Base-by-base conservation (phyloP, 2,329 filamentous ascomycete species). In the Aspergillus hortae region DNA sequence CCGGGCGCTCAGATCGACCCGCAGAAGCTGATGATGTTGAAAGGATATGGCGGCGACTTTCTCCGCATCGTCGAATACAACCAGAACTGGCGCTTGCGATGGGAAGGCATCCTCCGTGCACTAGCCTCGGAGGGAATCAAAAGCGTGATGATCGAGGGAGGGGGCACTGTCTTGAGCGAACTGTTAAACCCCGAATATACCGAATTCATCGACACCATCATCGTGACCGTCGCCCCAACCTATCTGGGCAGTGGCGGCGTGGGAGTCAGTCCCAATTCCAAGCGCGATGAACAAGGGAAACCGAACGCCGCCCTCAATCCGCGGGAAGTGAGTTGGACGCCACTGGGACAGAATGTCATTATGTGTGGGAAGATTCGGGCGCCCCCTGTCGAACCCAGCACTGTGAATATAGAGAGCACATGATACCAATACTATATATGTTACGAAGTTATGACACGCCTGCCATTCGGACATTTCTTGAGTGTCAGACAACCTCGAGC, bases 131-230 rank as follows among this genome's bases (percentile, higher is more conserved):
- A 88, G 60, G 84, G 85, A 1, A 74, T 96, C 42, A 70, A 73
- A 48, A 96, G 90, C 66, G 78, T 96, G 52, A 96, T 96, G 92
- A 80, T 97, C 45, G 92, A 97, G 69, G 92, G 92, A 0, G 92
- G 92, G 10, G 92, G 83, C 0, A 77, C 79, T 10, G 84, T 96
- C 32, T 90, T 97, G 66, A 95, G 94, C 66, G 83, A 87, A 35
- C 73, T 97, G 15, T 77, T 97, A n/a, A 77, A 80, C 36, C 77
- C 81, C 2, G 74, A 75, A 25, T 83, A 85, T 61, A 76, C 82
- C 14, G 61, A 68, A n/a, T 74, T 91, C 7, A 77, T 95, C 40
- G 81, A 90, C 65, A 87, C 87, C 2, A 85, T 96, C 45, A 88
- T 97, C 61, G 80, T 96, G 52, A 96, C 92, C 0, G 85, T 96